Base-by-base conservation (phyloP, 2,329 filamentous ascomycete species). In the Bipolaris oryzae region DNA sequence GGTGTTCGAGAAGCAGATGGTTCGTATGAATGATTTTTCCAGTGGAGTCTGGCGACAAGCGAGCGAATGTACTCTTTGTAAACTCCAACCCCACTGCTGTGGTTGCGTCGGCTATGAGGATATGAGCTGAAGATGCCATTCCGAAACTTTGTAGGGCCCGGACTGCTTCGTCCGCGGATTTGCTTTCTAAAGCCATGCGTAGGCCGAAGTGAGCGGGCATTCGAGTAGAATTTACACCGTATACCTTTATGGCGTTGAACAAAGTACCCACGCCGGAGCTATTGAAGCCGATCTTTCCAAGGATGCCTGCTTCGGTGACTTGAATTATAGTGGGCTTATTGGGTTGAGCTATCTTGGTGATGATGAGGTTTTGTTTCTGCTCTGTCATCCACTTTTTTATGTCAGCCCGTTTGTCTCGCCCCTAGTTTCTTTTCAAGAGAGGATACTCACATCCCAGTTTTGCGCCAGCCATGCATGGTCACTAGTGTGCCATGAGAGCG, bases 231-330 rank as follows among this genome's bases (percentile, higher is more conserved):
- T 85, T 78, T 45, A 87, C 80, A 1, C 85, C 85, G 2, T 79
- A 78, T 3, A 84, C 84, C 37, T 80, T 79, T 57, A 89, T 86
- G 0, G 86, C 87, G 58, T 89, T 89, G 7, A 89, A 76, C 41
- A 82, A 83, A 0, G 82, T 81, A 0, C 85, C 86, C 0, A 89
- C 84, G 0, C 86, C 85, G 0, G 71, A 66, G 15, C 75, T 76
- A 65, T 89, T 89, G 62, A 89, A 77, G 0, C 87, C 87, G 20
- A 89, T 88, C 71, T 89, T 89, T 13, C 85, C 86, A 33, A 89
- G 81, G 20, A 87, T 80, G 13, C 85, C 85, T 0, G 81, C 84
- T 66, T 87, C 85, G 0, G 85, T 87, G 20, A 87, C 76, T 76
- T 84, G 85, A 15, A 80, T 71, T 54, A 87, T 80, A 1, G 74